Conservation (phyloP, 345 rosid genomes). For the Carallia brachiata region DNA sequence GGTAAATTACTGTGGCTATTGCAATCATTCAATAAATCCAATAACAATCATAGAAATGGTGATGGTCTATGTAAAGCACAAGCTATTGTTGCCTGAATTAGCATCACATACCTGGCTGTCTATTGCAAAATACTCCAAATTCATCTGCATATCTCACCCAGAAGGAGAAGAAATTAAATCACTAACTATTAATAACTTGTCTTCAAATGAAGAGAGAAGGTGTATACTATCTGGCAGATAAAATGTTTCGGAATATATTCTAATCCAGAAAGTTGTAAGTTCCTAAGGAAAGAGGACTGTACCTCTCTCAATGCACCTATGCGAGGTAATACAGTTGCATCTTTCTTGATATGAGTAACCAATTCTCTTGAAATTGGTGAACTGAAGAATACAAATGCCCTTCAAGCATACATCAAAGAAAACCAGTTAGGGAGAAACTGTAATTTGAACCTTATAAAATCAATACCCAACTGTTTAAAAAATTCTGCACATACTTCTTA, state of each 20-base stretch:
- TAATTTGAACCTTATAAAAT: neutral
- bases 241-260: constrained; percentile 20
- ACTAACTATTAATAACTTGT: constrained; percentile 13
- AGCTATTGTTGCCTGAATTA: constrained; percentile 1
- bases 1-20: neutral
- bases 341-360: constrained; percentile 81
- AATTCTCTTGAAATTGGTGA: constrained; percentile 86
- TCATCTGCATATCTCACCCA: constrained; percentile 72
- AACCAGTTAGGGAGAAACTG: constrained; percentile 18
- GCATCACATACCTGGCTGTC: constrained; percentile 78
- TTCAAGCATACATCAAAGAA: constrained; percentile 33
- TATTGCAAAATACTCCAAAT: constrained; percentile 95
- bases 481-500: constrained; percentile 69
- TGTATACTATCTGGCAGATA: constrained; percentile 2
- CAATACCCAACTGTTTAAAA: constrained; percentile 10
- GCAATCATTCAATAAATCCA: neutral
- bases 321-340: constrained; percentile 80
- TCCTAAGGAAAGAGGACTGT: constrained; percentile 3
- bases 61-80: neutral
- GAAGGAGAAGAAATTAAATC: constrained; percentile 1
- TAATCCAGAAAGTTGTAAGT: neutral
- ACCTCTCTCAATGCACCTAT: constrained; percentile 97
- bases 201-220: neutral
- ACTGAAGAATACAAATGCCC: constrained; percentile 99
- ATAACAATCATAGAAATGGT: neutral